phyloP scores from a whole-genome alignment of 805 yeast species.

The Hanseniaspora jakobsenii region DNA sequence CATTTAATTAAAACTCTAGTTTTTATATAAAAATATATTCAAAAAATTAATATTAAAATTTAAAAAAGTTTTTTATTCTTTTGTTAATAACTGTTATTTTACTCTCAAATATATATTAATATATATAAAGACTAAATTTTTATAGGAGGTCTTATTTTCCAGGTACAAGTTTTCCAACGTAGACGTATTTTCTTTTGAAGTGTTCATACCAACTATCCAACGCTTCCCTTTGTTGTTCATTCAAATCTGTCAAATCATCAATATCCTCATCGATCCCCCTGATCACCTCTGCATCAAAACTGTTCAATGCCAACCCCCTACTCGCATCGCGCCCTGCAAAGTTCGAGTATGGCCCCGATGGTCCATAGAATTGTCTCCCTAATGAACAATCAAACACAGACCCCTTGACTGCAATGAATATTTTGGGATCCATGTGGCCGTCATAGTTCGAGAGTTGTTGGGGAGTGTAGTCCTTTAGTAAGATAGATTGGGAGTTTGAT shows the following conservation, averaged over 20 bases:
- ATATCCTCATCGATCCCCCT: constrained; percentile 65
- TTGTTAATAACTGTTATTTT: no score
- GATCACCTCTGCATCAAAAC: constrained; percentile 59
- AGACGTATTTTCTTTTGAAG: constrained; percentile 68
- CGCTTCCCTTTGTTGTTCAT: constrained; percentile 47
- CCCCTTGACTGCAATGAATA: constrained; percentile 79
- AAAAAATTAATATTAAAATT: no score
- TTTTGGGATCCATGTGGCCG: constrained; percentile 67
- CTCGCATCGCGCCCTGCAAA: constrained; percentile 96
- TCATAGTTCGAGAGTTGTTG: constrained; percentile 58
- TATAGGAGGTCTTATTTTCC: constrained; percentile 24
- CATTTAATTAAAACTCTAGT: no score
- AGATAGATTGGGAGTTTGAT: constrained; percentile 28
- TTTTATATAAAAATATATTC: no score
- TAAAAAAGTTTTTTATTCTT: no score
- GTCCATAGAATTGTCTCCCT: constrained; percentile 83
- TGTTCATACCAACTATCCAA: constrained; percentile 77
- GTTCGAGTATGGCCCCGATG: constrained; percentile 86
- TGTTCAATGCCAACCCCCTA: constrained; percentile 78
- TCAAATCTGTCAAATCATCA: constrained; percentile 55
- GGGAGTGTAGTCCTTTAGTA: constrained; percentile 55
- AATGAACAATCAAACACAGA: constrained; percentile 71
- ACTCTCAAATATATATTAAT: neutral
- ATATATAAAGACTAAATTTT: neutral
- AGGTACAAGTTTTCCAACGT: constrained; percentile 58